Conservation (phyloP, 2,329 filamentous ascomycete genomes). For the Penicillium sumatraense region DNA sequence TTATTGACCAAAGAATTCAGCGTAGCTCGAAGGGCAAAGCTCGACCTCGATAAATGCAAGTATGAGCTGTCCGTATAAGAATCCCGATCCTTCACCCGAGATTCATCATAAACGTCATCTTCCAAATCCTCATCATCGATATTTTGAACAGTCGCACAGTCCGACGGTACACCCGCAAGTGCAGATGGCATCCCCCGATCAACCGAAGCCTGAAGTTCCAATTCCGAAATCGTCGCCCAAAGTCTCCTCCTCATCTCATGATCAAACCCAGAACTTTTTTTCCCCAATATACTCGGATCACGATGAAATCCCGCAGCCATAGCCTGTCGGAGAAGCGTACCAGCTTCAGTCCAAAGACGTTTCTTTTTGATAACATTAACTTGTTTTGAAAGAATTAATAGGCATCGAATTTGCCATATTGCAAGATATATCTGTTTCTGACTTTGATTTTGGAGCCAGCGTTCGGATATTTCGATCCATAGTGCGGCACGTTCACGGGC, state of each 20-base stretch:
- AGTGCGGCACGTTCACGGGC: slow-evolving; percentile 21
- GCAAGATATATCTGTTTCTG: slow-evolving; percentile 55
- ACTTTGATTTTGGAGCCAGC: slow-evolving; percentile 42
- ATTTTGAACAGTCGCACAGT: slow-evolving; percentile 24
- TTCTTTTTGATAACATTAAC: slow-evolving; percentile 56
- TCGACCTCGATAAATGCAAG: slow-evolving; percentile 28
- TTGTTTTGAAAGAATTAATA: slow-evolving; percentile 53
- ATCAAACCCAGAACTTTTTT: slow-evolving; percentile 48
- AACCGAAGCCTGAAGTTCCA: slow-evolving; percentile 57
- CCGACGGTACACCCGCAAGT: slow-evolving; percentile 17
- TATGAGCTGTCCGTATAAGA: slow-evolving; percentile 32
- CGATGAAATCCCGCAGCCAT: slow-evolving; percentile 58
- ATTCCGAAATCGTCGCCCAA: slow-evolving; percentile 57
- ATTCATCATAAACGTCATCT: slow-evolving; percentile 4
- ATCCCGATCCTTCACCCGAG: slow-evolving; percentile 1
- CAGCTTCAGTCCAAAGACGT: slow-evolving; percentile 54
- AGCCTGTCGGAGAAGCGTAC: slow-evolving; percentile 52
- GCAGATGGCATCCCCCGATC: slow-evolving; percentile 54
- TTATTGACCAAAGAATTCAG: slow-evolving; percentile 35
- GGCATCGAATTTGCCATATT: slow-evolving; percentile 55
- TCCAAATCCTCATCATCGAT: slow-evolving; percentile 31
- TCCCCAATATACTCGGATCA: slow-evolving; percentile 45
- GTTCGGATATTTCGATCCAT: slow-evolving; percentile 25
- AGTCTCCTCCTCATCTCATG: slow-evolving; percentile 53
- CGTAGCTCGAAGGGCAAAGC: slow-evolving; percentile 31